Base-by-base conservation (phyloP, 805 yeast genomes). In the Pichia exigua region DNA sequence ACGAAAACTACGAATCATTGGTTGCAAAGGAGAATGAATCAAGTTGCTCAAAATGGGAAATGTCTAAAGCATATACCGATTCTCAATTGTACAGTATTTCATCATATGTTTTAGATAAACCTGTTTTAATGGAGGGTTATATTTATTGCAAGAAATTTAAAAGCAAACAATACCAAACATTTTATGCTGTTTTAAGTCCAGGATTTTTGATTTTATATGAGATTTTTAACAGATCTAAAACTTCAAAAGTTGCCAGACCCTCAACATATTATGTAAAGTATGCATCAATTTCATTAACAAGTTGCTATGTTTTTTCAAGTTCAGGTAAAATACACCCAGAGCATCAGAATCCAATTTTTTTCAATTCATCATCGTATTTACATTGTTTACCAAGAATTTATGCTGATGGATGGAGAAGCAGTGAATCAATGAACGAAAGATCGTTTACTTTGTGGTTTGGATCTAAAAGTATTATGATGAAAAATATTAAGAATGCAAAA, bases 381-480 rank as follows among this genome's bases (percentile, higher is more conserved):
- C 74, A 76, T 46, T 68, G 82, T 0, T 62, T 85, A 30, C 96
- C 97, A 0, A 70, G 95, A 38, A 71, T 85, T 0, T 90, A 86
- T 61, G 68, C 76, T 1, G 95, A 90, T 66, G 97, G 97, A 0
- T 85, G 95, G 89, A 77, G 74, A 56, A 84, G 95, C 2, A 72
- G 80, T 10, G 98, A 92, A 60, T 86, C 83, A 46, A 94, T 87
- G 57, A 59, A 74, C n/a, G 68, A 79, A 27, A 72, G 96, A 47
- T 81, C 94, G 56, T 90, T 92, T 60, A 87, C 94, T 0, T 59
- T 92, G 2, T 90, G 97, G 96, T 79, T 83, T 66, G 92, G 90
- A 0, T 74, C 75, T 8, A 85, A 83, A 57, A 68, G 83, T 51
- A 66, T 73, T 3, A 67, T 79, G 52, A 61, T 62, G 41, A 56